Conservation (phyloP, 768 basidiomycete species). For the Pleurotus giganteus region DNA sequence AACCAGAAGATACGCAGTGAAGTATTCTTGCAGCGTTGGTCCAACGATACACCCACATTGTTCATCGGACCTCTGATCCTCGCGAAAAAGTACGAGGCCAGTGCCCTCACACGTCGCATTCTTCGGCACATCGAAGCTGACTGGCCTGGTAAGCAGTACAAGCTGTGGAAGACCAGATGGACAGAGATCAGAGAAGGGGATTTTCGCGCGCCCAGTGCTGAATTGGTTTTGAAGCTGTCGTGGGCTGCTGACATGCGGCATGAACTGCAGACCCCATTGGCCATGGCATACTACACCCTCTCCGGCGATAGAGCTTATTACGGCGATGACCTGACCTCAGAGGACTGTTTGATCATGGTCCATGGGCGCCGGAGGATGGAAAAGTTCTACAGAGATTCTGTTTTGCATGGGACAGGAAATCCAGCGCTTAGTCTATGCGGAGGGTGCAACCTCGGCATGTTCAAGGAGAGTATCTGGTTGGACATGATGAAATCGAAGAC, state of each 20-base stretch:
- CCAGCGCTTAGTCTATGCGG: too few species aligned
- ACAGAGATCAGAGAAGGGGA: not conserved
- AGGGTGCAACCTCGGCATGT: too few species aligned
- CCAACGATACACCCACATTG: not conserved
- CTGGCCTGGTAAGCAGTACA: not conserved
- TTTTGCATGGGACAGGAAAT: too few species aligned
- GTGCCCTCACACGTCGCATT: not conserved
- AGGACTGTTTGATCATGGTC: not conserved
- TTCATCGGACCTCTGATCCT: constrained; percentile 6
- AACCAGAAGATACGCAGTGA: not conserved
- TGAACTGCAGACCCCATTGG: not conserved
- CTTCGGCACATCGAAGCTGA: not conserved
- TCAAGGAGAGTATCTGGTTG: too few species aligned
- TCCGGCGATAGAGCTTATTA: not conserved
- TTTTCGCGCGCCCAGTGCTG: not conserved
- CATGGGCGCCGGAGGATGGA: not conserved
- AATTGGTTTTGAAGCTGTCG: not conserved
- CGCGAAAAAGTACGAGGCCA: constrained; percentile 10
- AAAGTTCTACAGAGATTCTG: too few species aligned
- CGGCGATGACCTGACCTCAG: not conserved
- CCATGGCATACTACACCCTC: not conserved
- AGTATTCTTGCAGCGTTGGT: not conserved
- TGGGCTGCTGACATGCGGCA: not conserved
- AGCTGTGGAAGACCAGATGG: not conserved
- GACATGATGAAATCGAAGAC: too few species aligned